Base-by-base conservation (phyloP, 2,329 filamentous ascomycete species). In the Septoria linicola region DNA sequence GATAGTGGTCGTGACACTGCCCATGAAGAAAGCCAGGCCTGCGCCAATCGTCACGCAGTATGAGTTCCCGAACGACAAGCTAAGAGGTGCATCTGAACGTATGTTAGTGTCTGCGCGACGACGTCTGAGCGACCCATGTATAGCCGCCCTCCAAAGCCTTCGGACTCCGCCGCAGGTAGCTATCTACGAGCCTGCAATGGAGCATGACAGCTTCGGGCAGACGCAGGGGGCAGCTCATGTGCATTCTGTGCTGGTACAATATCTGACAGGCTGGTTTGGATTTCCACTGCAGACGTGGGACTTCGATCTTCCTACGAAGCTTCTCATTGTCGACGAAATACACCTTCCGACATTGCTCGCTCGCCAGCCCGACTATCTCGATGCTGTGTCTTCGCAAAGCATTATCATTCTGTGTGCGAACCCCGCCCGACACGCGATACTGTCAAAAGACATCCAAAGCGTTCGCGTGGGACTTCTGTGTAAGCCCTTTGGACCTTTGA, bases 131-230 rank as follows among this genome's bases (percentile, higher is more conserved):
- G 63, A 58, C 70, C 65, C 37, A 66, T 76, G 44, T 64, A 73
- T 4, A 68, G 70, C 10, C 75, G 73, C 61, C 63, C 76, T 30
- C 70, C 76, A 39, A 72, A 68, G 2, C 76, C 74, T 47, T 73
- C 73, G 1, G 14, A 31, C 25, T 31, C 48, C 53, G 11, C 61
- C 61, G 30, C 59, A 59, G 25, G 51, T 50, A n/a, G 54, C 54
- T 31, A 58, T 62, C 23, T 60, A 61, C 32, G 57, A 60, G 34
- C 57, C 60, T 8, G 43, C 57, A 4, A 40, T 61, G 27, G 53
- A 58, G 17, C 37, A 57, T 14, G 55, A 61, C 17, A 60, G 52
- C 35, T 59, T 58, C 47, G 51, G 43, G 8, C 58, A 63, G 34
- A 46, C 49, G 11, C 44, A 59, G 35, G 59, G 55, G 10, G 58